Conservation (phyloP, 768 basidiomycete species). For the Tephrocybe sp. region DNA sequence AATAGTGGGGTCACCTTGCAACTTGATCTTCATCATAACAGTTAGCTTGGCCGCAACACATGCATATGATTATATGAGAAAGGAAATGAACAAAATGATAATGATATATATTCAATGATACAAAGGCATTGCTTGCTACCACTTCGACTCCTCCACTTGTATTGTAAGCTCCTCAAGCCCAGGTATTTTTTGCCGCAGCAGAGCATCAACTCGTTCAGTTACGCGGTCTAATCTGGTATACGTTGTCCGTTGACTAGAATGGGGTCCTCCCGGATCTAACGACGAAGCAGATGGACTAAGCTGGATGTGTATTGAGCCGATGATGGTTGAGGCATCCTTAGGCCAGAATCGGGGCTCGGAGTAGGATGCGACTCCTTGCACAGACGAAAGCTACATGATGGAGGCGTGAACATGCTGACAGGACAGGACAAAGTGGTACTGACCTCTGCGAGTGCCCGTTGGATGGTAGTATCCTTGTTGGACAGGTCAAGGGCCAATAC, state of each 20-base stretch:
- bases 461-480: slow-evolving; percentile 53
- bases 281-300: slow-evolving; percentile 64
- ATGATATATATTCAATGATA: slow-evolving; percentile 14
- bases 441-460: slow-evolving; percentile 65
- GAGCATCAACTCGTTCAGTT: slow-evolving; percentile 70
- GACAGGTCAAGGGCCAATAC: slow-evolving; percentile 86
- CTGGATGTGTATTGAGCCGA: slow-evolving; percentile 92
- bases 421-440: slow-evolving; percentile 16
- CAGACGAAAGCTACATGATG: slow-evolving; percentile 58
- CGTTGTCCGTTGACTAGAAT: slow-evolving; percentile 45
- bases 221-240: slow-evolving; percentile 71
- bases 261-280: slow-evolving; percentile 54
- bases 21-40: too few species aligned
- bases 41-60: too few species aligned
- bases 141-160: slow-evolving; percentile 63
- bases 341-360: slow-evolving; percentile 92
- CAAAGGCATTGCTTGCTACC: slow-evolving; percentile 10
- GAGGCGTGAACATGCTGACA: background rate
- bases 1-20: too few species aligned
- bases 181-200: slow-evolving; percentile 70
- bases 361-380: slow-evolving; percentile 84
- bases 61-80: too few species aligned
- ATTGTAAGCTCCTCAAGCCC: slow-evolving; percentile 90
- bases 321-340: slow-evolving; percentile 80
- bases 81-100: background rate